Evolutionary conservation across 164 flowering plant species (phyloP), one percentile per base, ranked within the genome.

Genomic region (Nelumbo lutea): DNA sequence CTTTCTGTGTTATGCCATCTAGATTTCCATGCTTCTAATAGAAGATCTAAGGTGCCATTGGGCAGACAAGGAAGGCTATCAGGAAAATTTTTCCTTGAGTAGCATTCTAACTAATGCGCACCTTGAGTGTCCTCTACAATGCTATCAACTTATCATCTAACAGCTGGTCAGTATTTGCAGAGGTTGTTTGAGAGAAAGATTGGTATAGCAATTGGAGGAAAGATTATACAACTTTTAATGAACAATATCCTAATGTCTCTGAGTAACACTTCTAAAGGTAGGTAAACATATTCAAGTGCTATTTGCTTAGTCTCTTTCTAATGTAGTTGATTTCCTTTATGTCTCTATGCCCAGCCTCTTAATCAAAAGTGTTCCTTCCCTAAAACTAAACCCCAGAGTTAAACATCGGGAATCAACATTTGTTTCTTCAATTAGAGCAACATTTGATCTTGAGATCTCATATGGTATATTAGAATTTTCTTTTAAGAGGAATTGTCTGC

Each of bases 121-220:
- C 15, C 42, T 61, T 42, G 53, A 1, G 7, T 41, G 9, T 61
- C 61, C 11, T 13, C 59, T 43, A 15, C 42, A 59, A 38, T 44
- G 46, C 2, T 9, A 9, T 3, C 47, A 5, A 40, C 50, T 65
- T 62, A 3, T 13, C 45, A 50, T 5, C 63, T 39, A 2, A 43
- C 57, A 59, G 57, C 41, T 64, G 55, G 38, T 13, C 72, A 74
- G 69, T 68, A 76, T 70, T 61, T 84, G 81, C 85, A 83, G 83
- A 83, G 77, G 76, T 80, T 68, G 55, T 56, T 85, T 68, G 80
- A 71, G 72, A 80, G 86, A 73, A 85, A 86, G 62, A 71, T 80
- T 48, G 82, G 85, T 75, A 68, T 83, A 58, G 81, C 78, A 51
- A 64, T 75, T 27, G 87, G 91, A 65, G 77, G 72, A 59, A 80